A percentile compares a stretch with the other conserved stretches of the same genome.
phyloP scores from a whole-genome alignment of 495 filamentous ascomycete species.

The Aspergillus sparsus region DNA sequence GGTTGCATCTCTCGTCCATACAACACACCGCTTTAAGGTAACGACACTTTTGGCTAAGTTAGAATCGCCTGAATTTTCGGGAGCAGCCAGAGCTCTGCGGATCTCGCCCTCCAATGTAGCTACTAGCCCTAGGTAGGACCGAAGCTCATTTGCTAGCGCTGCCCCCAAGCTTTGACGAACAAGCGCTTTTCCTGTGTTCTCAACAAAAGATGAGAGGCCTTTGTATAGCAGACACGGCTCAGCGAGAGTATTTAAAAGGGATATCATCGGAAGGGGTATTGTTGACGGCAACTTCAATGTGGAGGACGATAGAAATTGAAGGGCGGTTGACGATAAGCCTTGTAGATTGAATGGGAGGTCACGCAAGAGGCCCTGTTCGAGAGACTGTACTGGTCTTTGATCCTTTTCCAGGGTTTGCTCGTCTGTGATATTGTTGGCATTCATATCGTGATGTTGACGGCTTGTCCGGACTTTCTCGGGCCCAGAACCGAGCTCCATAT shows the following conservation, averaged over 20 bases:
- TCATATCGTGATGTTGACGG: constrained; percentile 24
- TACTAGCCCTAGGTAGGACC: constrained; percentile 89
- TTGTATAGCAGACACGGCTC: constrained; percentile 92
- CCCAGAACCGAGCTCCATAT: constrained; percentile 22
- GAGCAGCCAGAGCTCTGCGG: constrained; percentile 66
- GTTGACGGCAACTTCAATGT: constrained; percentile 72
- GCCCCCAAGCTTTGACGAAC: constrained; percentile 93
- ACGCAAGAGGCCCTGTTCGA: constrained; percentile 76
- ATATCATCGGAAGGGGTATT: constrained; percentile 81
- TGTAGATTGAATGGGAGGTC: constrained; percentile 95
- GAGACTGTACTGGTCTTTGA: constrained; percentile 19
- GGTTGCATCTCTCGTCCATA: constrained; percentile 96
- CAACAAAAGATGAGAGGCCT: constrained; percentile 75
- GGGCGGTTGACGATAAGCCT: constrained; percentile 81
- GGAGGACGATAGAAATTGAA: constrained; percentile 68
- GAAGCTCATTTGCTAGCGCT: constrained; percentile 79
- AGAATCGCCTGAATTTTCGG: constrained; percentile 63
- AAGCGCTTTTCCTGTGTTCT: constrained; percentile 67
- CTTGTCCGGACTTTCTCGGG: constrained; percentile 16
- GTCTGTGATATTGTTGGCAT: constrained; percentile 21
- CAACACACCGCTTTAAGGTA: constrained; percentile 90
- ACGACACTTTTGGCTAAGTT: constrained; percentile 85
- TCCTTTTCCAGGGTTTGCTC: constrained; percentile 34
- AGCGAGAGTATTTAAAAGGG: constrained; percentile 83
- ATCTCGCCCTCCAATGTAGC: constrained; percentile 95